phyloP scores from a whole-genome alignment of 164 flowering plant genomes.

The Nymphaea thermarum region DNA sequence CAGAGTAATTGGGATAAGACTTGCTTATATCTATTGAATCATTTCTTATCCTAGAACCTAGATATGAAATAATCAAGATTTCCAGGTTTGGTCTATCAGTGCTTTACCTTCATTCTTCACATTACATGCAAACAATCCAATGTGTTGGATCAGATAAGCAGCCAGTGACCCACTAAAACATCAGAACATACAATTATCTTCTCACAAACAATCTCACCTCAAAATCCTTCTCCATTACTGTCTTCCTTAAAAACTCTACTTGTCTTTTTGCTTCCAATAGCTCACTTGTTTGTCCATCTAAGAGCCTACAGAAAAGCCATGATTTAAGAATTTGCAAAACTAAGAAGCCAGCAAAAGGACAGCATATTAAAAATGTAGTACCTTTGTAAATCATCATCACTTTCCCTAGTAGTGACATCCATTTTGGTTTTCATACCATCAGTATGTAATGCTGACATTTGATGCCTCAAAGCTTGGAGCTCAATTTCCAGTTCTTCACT shows the following conservation, averaged over 20 bases:
- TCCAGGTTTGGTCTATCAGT: too few relatives aligned
- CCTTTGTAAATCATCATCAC: neutral
- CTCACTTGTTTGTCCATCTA: slow-evolving; percentile 43
- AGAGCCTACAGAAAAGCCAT: slow-evolving; percentile 25
- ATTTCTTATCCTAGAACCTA: too few relatives aligned
- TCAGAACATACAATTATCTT: neutral
- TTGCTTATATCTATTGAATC: too few relatives aligned
- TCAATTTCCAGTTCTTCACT: slow-evolving; percentile 89
- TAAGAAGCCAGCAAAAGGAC: neutral
- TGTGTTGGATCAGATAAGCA: neutral
- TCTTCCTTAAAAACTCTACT: slow-evolving; percentile 44
- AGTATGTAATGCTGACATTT: slow-evolving; percentile 25
- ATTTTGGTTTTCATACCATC: slow-evolving; percentile 1
- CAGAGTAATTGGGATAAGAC: too few relatives aligned
- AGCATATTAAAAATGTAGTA: too few relatives aligned
- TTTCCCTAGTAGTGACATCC: neutral
- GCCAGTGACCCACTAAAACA: neutral
- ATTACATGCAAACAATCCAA: too few relatives aligned
- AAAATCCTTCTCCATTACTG: slow-evolving; percentile 41
- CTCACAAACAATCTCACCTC: slow-evolving; percentile 37
- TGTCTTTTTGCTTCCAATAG: slow-evolving; percentile 41
- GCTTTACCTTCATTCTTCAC: too few relatives aligned
- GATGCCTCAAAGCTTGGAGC: slow-evolving; percentile 56
- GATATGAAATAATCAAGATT: too few relatives aligned
- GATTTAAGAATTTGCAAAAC: slow-evolving; percentile 4